Percentiles rank a stretch among this genome's conserved stretches.
Conservation (phyloP, 2,329 filamentous ascomycete genomes). For the Fusarium sacchari region DNA sequence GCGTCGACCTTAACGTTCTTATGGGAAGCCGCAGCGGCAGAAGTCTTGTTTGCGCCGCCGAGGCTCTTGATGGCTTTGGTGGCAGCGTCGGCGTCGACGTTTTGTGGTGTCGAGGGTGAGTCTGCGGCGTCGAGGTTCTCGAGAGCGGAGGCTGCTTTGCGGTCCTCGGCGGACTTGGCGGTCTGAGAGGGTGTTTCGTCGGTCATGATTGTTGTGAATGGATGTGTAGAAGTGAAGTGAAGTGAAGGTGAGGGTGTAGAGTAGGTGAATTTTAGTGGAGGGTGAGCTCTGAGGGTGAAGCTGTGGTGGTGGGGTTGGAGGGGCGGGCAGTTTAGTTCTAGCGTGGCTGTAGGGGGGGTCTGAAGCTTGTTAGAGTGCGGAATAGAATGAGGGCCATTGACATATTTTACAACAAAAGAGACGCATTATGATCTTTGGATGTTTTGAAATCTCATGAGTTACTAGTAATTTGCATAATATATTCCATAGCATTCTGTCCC, state of each 20-base stretch:
- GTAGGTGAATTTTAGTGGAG: constrained; percentile 50
- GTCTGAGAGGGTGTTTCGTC: constrained; percentile 60
- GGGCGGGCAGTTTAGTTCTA: constrained; percentile 13
- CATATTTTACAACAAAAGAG: background rate
- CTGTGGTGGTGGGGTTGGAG: constrained; percentile 31
- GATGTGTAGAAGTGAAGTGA: background rate
- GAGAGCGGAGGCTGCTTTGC: constrained; percentile 79
- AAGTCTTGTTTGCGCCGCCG: constrained; percentile 46
- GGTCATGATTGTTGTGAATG: constrained; percentile 61
- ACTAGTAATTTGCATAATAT: accelerated
- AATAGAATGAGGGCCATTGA: background rate
- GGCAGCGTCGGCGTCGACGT: constrained; percentile 76
- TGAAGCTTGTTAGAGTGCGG: background rate
- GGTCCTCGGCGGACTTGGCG: constrained; percentile 77
- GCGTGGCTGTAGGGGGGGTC: background rate
- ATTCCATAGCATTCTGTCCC: background rate
- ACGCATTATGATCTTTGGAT: background rate
- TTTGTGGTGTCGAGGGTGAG: constrained; percentile 57
- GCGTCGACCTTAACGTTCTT: constrained; percentile 79
- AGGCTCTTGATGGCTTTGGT: constrained; percentile 77
- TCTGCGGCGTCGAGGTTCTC: constrained; percentile 70
- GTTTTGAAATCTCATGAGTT: too few relatives aligned
- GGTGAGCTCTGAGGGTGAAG: constrained; percentile 6
- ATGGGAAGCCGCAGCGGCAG: constrained; percentile 48
- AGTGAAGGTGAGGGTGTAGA: constrained; percentile 49